A percentile compares a stretch with the other conserved stretches of the same genome.
Conservation (phyloP, 129 eudicot genomes). For the Dittrichia graveolens region DNA sequence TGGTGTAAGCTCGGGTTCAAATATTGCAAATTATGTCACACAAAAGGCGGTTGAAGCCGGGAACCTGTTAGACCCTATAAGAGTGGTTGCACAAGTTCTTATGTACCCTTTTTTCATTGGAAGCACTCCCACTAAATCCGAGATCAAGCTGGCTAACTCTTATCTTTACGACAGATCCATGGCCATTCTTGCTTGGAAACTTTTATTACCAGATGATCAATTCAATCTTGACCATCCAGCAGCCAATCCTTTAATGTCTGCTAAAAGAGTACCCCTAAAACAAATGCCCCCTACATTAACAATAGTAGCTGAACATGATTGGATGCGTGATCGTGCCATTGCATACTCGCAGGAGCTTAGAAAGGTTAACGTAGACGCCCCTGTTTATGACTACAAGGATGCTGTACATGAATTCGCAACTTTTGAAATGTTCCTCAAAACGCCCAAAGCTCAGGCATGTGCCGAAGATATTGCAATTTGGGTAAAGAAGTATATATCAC, state of each 20-base stretch:
- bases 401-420: slow-evolving; percentile 93
- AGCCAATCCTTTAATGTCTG: slow-evolving; percentile 64
- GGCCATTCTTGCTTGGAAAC: slow-evolving; percentile 76
- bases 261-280: slow-evolving; percentile 45
- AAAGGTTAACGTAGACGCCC: slow-evolving; percentile 86
- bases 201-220: slow-evolving; percentile 67
- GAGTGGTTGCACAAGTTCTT: slow-evolving; percentile 85
- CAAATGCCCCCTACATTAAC: slow-evolving; percentile 84
- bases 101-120: slow-evolving; percentile 93
- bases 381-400: slow-evolving; percentile 80
- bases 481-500: slow-evolving; percentile 88
- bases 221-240: slow-evolving; percentile 81
- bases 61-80: slow-evolving; percentile 68
- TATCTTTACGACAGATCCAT: slow-evolving; percentile 68
- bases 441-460: slow-evolving; percentile 91
- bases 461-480: slow-evolving; percentile 88
- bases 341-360: slow-evolving; percentile 81
- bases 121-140: slow-evolving; percentile 74
- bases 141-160: slow-evolving; percentile 66
- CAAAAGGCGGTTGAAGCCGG: slow-evolving; percentile 69
- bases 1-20: slow-evolving; percentile 88
- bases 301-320: slow-evolving; percentile 82
- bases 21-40: slow-evolving; percentile 77
- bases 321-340: slow-evolving; percentile 94
- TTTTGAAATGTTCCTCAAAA: slow-evolving; percentile 67